Evolutionary conservation across 202 grass and related monocot species (phyloP).

Genomic region (Elaeis oleifera): DNA sequence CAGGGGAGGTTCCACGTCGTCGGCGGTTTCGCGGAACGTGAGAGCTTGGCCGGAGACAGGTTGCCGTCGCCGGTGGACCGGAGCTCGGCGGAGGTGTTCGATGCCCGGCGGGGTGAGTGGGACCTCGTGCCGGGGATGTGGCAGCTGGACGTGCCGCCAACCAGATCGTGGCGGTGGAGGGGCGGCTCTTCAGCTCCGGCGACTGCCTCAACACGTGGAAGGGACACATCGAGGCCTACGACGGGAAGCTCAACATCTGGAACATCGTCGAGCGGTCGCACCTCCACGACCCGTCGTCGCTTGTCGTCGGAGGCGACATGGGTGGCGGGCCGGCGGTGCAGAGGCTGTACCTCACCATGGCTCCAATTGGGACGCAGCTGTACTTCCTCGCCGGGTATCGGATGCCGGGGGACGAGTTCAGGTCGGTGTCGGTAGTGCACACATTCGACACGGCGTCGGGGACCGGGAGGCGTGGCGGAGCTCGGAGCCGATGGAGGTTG

Average conservation of each 20-base stretch:
- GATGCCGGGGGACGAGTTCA: conserved; percentile 14
- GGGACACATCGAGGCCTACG: conserved; percentile 55
- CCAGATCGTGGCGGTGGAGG: conserved; percentile 49
- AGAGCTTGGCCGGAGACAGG: neutral
- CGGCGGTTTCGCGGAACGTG: conserved; percentile 41
- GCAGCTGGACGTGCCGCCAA: conserved; percentile 71
- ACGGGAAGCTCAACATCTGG: conserved; percentile 70
- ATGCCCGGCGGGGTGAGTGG: conserved; percentile 29
- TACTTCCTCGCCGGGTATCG: conserved; percentile 55
- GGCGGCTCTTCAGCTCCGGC: conserved; percentile 58
- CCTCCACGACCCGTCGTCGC: conserved; percentile 31
- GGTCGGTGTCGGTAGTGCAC: conserved; percentile 41
- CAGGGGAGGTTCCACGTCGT: conserved; percentile 59
- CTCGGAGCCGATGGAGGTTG: conserved; percentile 34
- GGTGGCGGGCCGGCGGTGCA: conserved; percentile 25
- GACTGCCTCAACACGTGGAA: conserved; percentile 77
- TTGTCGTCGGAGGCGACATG: conserved; percentile 11
- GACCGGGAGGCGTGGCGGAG: conserved; percentile 39
- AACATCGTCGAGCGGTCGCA: conserved; percentile 51
- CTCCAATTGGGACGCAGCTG: conserved; percentile 32
- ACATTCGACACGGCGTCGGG: conserved; percentile 38
- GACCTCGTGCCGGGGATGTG: conserved; percentile 64
- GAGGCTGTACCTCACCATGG: conserved; percentile 51
- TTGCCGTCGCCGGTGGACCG: conserved; percentile 48
- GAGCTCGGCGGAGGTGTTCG: conserved; percentile 66